A percentile compares a stretch with the other conserved stretches of the same genome.
Evolutionary conservation across 2,329 filamentous ascomycete genomes (phyloP).

Genomic region (Calcarisporium arbuscula): DNA sequence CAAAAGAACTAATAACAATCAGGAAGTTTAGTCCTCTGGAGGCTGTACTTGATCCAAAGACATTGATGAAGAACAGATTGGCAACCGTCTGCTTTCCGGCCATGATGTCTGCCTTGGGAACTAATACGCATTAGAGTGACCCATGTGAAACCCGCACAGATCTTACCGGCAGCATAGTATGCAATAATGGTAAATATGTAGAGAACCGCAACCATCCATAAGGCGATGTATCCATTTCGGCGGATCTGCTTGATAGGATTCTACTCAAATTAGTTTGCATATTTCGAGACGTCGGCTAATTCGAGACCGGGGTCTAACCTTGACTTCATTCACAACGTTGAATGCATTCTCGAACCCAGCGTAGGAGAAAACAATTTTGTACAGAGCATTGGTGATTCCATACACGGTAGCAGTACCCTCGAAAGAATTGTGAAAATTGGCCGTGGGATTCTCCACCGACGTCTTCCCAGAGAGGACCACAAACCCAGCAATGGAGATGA

Average conservation of each 20-base stretch:
- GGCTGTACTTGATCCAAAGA: constrained; percentile 45
- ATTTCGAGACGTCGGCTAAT: background rate
- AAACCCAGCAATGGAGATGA: constrained; percentile 54
- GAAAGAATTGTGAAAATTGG: constrained; percentile 31
- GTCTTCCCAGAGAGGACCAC: constrained; percentile 46
- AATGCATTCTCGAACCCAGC: constrained; percentile 53
- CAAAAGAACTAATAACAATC: constrained; percentile 51
- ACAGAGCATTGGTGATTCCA: constrained; percentile 39
- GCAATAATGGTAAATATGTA: constrained; percentile 56
- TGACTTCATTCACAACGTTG: constrained; percentile 52
- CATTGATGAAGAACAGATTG: constrained; percentile 50
- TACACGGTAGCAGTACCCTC: constrained; percentile 27
- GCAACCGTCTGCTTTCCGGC: constrained; percentile 48
- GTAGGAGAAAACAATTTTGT: constrained; percentile 55
- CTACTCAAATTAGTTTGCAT: constrained; percentile 10
- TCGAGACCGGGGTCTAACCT: too few relatives aligned
- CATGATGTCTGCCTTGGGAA: constrained; percentile 47
- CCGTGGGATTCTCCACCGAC: constrained; percentile 22
- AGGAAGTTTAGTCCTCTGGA: constrained; percentile 50
- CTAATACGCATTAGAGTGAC: constrained; percentile 15
- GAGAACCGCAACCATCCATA: constrained; percentile 44
- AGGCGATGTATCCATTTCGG: constrained; percentile 40
- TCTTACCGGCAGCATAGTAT: constrained; percentile 47
- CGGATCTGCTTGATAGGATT: constrained; percentile 51
- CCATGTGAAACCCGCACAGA: background rate